Evolutionary conservation across 75 land plant genomes (phyloP), one percentile per base, ranked within the genome.

Genomic region (Selaginella moellendorffii): DNA sequence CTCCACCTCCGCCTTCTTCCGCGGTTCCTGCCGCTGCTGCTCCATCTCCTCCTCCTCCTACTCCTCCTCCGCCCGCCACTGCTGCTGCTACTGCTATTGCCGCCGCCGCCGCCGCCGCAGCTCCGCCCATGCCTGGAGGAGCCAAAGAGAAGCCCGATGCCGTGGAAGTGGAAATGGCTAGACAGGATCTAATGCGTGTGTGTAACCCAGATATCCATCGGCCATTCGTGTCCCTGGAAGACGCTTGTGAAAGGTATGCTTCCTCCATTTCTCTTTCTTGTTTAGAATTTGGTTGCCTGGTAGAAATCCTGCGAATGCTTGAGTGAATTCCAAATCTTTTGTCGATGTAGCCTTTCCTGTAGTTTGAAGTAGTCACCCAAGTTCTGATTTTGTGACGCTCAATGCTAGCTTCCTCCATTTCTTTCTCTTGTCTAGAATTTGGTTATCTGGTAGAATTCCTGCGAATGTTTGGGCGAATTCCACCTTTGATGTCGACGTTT

Each of bases 191-290:
- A 22, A 71, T 78, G 74, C 73, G 78, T 20, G 85, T 90, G n/a
- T 88, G 90, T 59, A 84, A 85, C 54, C 98, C 98, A 0, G 98
- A 93, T 29, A 65, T 80, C 63, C 81, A 80, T 56, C 77, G 85
- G 22, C 87, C 98, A 2, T 93, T 93, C 68, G 52, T 87, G 10
- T 85, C 90, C 29, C 68, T 93, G 0, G 98, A 85, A 69, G 98
- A 93, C 61, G 98, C 98, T 28, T 89, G 93, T 56, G 84, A 83
- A 58, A 92, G 97, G 97, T 91, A 46, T n/a, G n/a, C 46, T 36
- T 36, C 46, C 46, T 36, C 46, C 10, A 5, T 5, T 36, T 36
- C 46, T 36, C n/a, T n/a, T n/a, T n/a, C n/a, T n/a, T n/a, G n/a
- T n/a, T n/a, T n/a, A n/a, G n/a, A n/a, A n/a, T n/a, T n/a, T n/a